Evolutionary conservation across 805 yeast genomes (phyloP).

Genomic region (Starmerella riodocensis): DNA sequence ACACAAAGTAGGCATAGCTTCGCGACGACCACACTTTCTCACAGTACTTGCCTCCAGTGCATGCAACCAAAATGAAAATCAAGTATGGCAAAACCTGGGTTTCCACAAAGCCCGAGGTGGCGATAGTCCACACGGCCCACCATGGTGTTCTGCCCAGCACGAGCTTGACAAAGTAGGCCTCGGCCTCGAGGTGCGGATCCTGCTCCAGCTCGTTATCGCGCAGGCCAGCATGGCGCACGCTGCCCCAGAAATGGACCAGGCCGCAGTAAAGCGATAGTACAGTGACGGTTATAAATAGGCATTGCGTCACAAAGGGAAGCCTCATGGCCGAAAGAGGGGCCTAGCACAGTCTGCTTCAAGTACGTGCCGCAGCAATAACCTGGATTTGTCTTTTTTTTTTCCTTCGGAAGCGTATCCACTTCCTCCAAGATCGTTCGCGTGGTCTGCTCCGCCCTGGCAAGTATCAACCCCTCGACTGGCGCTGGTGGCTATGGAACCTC

Average conservation of each 20-base stretch:
- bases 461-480: no score
- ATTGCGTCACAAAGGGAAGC: conserved; percentile 7
- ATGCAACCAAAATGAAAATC: conserved; percentile 30
- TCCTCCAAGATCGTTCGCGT: no score
- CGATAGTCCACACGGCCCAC: conserved; percentile 34
- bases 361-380: no score
- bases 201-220: conserved; percentile 3
- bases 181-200: conserved; percentile 3
- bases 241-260: conserved; percentile 4
- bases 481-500: no score
- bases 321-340: no score
- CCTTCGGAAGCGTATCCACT: no score
- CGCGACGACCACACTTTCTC: conserved; percentile 52
- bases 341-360: no score
- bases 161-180: conserved; percentile 13
- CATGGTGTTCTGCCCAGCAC: conserved; percentile 20
- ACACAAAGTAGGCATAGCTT: conserved; percentile 38
- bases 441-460: no score
- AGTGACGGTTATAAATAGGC: conserved; percentile 1
- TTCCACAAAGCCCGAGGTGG: conserved; percentile 38
- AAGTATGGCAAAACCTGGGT: conserved; percentile 32
- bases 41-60: conserved; percentile 48
- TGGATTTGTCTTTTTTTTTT: no score
- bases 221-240: not conserved
- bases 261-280: conserved; percentile 3